phyloP scores from a whole-genome alignment of 2,329 filamentous ascomycete genomes.

The Aspergillus fischeri region DNA sequence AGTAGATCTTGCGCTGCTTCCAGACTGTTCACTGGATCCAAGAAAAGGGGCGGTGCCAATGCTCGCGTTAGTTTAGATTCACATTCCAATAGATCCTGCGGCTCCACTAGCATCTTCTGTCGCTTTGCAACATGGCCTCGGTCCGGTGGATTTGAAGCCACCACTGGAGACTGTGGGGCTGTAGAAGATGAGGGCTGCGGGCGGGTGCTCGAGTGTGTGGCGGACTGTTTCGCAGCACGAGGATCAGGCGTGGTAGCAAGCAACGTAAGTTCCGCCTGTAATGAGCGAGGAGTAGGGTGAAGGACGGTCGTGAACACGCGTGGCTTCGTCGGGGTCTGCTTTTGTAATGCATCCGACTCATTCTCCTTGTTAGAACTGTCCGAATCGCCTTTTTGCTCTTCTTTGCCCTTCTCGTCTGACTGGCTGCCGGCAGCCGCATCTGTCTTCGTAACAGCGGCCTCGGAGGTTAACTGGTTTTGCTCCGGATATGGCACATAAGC shows the following conservation, averaged over 20 bases:
- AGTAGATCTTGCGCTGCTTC: conserved; percentile 69
- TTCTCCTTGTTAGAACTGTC: conserved; percentile 59
- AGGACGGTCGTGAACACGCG: conserved; percentile 75
- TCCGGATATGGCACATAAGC: conserved; percentile 72
- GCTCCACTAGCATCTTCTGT: conserved; percentile 74
- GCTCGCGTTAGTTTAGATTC: conserved; percentile 72
- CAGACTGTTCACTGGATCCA: conserved; percentile 68
- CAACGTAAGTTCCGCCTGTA: conserved; percentile 70
- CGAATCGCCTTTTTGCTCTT: conserved; percentile 38
- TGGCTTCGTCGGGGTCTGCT: conserved; percentile 47
- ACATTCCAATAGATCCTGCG: conserved; percentile 65
- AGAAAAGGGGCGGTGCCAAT: conserved; percentile 68
- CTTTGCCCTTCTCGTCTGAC: conserved; percentile 17
- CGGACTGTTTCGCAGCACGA: conserved; percentile 46
- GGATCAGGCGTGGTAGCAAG: conserved; percentile 68
- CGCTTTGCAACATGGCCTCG: conserved; percentile 58
- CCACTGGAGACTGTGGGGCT: conserved; percentile 64
- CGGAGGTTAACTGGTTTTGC: conserved; percentile 32
- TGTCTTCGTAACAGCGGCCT: conserved; percentile 23
- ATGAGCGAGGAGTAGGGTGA: conserved; percentile 72
- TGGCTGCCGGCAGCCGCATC: conserved; percentile 19
- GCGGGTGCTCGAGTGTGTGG: conserved; percentile 38
- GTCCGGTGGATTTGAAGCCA: conserved; percentile 58
- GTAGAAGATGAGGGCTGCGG: conserved; percentile 36
- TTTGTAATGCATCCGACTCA: conserved; percentile 47